phyloP scores from a whole-genome alignment of 495 filamentous ascomycete species.

The Neurospora pannonica region DNA sequence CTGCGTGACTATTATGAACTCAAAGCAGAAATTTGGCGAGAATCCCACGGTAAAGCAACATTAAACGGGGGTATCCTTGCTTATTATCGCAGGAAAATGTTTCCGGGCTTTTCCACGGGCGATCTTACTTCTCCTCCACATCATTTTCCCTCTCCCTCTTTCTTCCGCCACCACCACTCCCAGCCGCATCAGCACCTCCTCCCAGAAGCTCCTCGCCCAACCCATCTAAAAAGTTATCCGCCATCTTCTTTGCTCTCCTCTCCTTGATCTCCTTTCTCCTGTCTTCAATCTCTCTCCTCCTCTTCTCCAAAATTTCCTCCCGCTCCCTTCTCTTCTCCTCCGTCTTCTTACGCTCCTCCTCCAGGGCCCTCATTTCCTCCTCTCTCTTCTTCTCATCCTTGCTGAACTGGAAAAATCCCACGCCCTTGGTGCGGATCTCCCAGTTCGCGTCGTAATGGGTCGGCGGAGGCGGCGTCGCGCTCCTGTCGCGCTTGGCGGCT shows the following conservation, averaged over 20 bases:
- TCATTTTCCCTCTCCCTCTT: not conserved
- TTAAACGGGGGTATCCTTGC: not conserved
- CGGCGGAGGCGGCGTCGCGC: conserved; percentile 64
- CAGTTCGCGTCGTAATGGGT: conserved; percentile 74
- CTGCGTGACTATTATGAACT: not conserved
- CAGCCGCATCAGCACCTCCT: not conserved
- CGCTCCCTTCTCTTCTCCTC: conserved; percentile 49
- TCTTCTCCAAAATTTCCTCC: conserved; percentile 42
- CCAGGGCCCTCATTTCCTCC: conserved; percentile 68
- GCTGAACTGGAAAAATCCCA: conserved; percentile 83
- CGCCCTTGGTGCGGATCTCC: conserved; percentile 80
- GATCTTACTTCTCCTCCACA: not conserved
- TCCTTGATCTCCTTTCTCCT: conserved; percentile 43
- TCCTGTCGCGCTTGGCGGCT: conserved; percentile 63
- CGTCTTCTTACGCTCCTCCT: conserved; percentile 57
- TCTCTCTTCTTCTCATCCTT: conserved; percentile 53
- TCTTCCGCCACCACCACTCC: not conserved
- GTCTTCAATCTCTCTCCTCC: conserved; percentile 43
- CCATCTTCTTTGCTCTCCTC: conserved; percentile 53
- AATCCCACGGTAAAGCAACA: not conserved
- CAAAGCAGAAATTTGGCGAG: not conserved
- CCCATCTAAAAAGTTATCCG: conserved; percentile 63
- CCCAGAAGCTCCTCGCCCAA: conserved; percentile 29
- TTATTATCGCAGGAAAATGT: not conserved
- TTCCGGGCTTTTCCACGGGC: not conserved